A percentile compares a stretch with the other conserved stretches of the same genome.
Evolutionary conservation across 306 rosid genomes (phyloP).

Genomic region (Amphicarpaea edgeworthii): DNA sequence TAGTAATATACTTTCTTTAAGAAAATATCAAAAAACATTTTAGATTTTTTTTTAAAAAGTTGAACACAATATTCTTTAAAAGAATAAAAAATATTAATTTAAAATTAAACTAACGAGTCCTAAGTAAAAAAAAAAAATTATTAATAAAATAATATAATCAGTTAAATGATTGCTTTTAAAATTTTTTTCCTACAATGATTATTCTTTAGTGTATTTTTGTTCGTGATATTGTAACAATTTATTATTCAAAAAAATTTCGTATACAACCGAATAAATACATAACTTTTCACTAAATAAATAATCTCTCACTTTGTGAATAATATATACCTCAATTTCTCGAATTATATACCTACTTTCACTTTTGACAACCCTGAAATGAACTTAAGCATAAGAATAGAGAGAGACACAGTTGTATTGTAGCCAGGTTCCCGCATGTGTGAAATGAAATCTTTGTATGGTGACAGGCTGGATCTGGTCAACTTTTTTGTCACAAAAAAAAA

Average conservation of each 20-base stretch:
- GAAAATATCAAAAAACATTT: no score
- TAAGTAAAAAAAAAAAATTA: neutral
- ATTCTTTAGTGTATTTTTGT: no score
- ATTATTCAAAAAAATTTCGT: no score
- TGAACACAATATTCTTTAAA: neutral
- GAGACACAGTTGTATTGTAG: constrained; percentile 5
- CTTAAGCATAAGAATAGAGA: neutral
- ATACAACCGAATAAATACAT: no score
- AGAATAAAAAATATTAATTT: neutral
- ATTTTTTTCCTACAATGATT: no score
- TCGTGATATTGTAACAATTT: no score
- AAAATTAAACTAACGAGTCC: no score
- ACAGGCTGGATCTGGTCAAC: constrained; percentile 55
- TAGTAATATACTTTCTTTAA: no score
- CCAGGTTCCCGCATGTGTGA: constrained; percentile 8
- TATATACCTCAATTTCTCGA: no score
- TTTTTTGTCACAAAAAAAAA: constrained; percentile 29
- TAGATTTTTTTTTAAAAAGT: neutral
- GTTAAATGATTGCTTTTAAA: neutral
- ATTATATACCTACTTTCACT: neutral
- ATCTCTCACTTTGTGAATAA: no score
- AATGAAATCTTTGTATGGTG: constrained; percentile 7
- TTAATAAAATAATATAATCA: neutral
- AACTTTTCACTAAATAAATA: no score
- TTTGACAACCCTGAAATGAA: neutral